These are phyloP conservation scores for Orbilia brochopaga DNA, from an alignment of 2,329 filamentous ascomycete genomes.

Conservation along the genomic window DNA sequence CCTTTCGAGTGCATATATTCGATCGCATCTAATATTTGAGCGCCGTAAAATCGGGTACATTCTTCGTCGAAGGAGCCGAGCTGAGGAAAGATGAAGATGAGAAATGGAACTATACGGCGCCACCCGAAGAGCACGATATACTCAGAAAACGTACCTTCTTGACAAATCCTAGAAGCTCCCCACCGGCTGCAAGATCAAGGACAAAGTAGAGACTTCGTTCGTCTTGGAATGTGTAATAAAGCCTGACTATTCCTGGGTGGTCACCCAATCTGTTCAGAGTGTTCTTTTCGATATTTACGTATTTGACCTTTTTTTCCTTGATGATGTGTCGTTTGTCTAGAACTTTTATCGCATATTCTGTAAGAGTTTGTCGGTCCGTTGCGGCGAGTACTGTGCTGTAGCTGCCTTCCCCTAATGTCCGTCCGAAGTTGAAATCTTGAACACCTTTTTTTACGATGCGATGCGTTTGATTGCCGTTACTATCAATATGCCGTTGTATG, in stretches of 20 bases:
- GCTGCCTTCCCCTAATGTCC: conserved; percentile 89
- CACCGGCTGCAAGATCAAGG: conserved; percentile 87
- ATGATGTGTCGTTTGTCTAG: conserved; percentile 98
- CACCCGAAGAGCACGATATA: too few relatives aligned
- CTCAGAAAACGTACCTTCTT: conserved; percentile 66
- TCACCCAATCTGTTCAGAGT: conserved; percentile 94
- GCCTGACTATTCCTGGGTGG: conserved; percentile 90
- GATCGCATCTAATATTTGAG: conserved; percentile 93
- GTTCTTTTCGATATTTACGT: conserved; percentile 99
- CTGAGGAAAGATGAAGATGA: conserved; percentile 57
- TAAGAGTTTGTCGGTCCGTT: conserved; percentile 88
- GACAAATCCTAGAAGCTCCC: conserved; percentile 86
- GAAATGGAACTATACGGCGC: neutral
- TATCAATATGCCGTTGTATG: conserved; percentile 80
- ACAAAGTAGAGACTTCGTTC: conserved; percentile 96
- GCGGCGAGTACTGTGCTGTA: conserved; percentile 90
- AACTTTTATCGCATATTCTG: conserved; percentile 98
- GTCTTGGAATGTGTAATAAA: conserved; percentile 99
- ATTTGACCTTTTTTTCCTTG: conserved; percentile 99
- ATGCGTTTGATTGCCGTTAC: conserved; percentile 79
- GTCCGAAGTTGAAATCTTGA: conserved; percentile 92
- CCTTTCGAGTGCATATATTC: conserved; percentile 97
- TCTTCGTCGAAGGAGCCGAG: conserved; percentile 94
- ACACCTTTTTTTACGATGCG: conserved; percentile 95
- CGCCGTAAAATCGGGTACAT: conserved; percentile 90